phyloP scores from a whole-genome alignment of 2,329 filamentous ascomycete species.

The Cordyceps farinosa region DNA sequence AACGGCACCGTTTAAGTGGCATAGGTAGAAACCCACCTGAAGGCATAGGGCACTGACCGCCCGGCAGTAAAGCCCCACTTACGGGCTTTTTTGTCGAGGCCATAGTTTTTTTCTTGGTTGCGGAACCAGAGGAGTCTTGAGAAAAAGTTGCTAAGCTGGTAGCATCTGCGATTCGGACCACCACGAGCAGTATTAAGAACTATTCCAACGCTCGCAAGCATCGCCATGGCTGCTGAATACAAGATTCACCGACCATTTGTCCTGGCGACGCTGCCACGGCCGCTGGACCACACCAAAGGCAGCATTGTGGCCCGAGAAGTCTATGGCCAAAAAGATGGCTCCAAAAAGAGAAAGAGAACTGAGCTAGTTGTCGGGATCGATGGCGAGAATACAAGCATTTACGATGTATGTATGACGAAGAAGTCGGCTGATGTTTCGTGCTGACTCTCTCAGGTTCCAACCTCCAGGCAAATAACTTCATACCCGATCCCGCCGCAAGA shows the following conservation, averaged over 20 bases:
- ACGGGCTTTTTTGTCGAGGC: constrained; percentile 35
- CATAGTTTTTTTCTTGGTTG: constrained; percentile 29
- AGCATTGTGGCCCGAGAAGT: constrained; percentile 59
- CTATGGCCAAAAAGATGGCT: constrained; percentile 54
- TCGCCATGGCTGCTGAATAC: constrained; percentile 55
- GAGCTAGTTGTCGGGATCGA: constrained; percentile 63
- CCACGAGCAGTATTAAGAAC: background rate
- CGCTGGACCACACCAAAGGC: constrained; percentile 50
- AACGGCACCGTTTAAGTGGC: constrained; percentile 21
- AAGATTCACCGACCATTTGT: constrained; percentile 63
- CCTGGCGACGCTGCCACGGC: constrained; percentile 56
- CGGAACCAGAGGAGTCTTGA: constrained; percentile 3
- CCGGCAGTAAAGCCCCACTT: constrained; percentile 26
- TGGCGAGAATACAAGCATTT: constrained; percentile 63
- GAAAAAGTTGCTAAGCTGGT: background rate
- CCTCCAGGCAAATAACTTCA: constrained; percentile 60
- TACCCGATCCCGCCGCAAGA: constrained; percentile 65
- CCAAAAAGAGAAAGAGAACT: constrained; percentile 59
- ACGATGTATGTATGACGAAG: constrained; percentile 49
- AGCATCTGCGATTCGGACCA: constrained; percentile 5
- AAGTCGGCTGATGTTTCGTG: background rate
- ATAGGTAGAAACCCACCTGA: constrained; percentile 22
- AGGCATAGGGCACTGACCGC: constrained; percentile 1
- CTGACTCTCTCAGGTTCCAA: constrained; percentile 47
- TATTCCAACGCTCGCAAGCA: constrained; percentile 5